Base-by-base conservation (phyloP, 225 moss, liverwort and hornwort genomes). In the Bryoerythrophyllum caledonicum region DNA sequence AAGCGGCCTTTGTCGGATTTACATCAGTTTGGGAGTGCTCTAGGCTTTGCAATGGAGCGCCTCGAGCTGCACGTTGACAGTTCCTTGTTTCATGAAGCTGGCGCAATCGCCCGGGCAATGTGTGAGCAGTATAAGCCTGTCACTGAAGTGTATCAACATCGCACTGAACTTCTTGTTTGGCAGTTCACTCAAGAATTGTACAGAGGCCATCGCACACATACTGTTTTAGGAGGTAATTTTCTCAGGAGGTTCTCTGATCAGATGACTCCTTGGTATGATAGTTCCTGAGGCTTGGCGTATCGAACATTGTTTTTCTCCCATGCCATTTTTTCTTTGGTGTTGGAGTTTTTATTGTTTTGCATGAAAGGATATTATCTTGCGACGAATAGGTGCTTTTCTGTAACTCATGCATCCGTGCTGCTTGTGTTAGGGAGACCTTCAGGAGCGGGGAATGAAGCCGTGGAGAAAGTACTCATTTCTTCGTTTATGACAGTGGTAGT, bases 61-160 rank as follows among this genome's bases (percentile, higher is more conserved):
- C 88, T 96, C 60, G 85, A 85, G 68, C 44, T 72, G 59, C 86
- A 90, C 51, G 83, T 90, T 13, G 88, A 85, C 59, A 76, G 86
- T 74, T 82, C 88, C 74, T 81, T 94, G 65, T 90, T 92, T 63
- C 87, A 80, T 62, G 94, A 94, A 80, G 83, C 82, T 68, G 96
- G 96, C 52, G 91, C 88, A 52, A 84, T 96, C 70, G 92, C 86
- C 62, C 87, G 91, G 79, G 91, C 86, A 65, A 85, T 94, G 90
- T 94, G 91, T 84, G 91, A 94, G 72, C 94, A 94, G 72, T 94
- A 92, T 67, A 70, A 67, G n/a, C 76, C 73, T 80, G 87, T 48
- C 54, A 62, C 59, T 53, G 76, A 84, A 72, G 76, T 88, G 27
- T 71, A 80, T 56, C 87, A 84, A 61, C 74, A 32, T 57, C 83